phyloP scores from a whole-genome alignment of 352 stramenopile species.

The Phytophthora chlamydospora region DNA sequence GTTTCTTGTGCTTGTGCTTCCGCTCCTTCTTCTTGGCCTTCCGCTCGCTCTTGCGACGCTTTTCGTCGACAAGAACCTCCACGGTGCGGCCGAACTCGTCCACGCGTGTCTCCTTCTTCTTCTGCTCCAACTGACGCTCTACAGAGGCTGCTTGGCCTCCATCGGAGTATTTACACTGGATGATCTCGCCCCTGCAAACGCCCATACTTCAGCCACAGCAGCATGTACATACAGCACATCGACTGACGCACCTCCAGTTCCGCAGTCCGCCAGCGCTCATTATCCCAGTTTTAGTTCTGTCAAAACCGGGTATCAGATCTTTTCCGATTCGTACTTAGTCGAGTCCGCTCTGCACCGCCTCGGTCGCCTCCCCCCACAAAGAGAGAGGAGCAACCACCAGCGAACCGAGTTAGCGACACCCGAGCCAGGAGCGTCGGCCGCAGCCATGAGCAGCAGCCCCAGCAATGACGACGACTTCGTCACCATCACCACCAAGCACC shows the following conservation, averaged over 20 bases:
- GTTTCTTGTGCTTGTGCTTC: constrained; percentile 35
- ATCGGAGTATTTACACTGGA: constrained; percentile 11
- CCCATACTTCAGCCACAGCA: background rate
- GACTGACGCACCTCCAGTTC: constrained; percentile 39
- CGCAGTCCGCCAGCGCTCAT: constrained; percentile 40
- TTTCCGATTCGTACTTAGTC: constrained; percentile 18
- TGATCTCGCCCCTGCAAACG: constrained; percentile 40
- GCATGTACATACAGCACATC: background rate
- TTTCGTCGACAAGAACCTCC: constrained; percentile 28
- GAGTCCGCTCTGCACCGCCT: constrained; percentile 2
- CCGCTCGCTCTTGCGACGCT: constrained; percentile 19
- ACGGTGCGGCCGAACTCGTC: constrained; percentile 87
- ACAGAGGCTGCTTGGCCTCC: background rate
- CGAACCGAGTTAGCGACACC: constrained; percentile 4
- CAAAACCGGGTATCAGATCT: constrained; percentile 7
- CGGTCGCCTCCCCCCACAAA: constrained; percentile 15
- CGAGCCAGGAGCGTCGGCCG: background rate
- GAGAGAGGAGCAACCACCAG: constrained; percentile 22
- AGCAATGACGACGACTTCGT: constrained; percentile 76
- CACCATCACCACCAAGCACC: constrained; percentile 76
- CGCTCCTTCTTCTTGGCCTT: constrained; percentile 29
- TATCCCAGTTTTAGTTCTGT: background rate
- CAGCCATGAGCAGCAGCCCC: constrained; percentile 39
- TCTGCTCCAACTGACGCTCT: constrained; percentile 9
- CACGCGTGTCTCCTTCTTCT: constrained; percentile 49